Evolutionary conservation across 352 stramenopile genomes (phyloP).

Genomic region (Peronospora farinosa): DNA sequence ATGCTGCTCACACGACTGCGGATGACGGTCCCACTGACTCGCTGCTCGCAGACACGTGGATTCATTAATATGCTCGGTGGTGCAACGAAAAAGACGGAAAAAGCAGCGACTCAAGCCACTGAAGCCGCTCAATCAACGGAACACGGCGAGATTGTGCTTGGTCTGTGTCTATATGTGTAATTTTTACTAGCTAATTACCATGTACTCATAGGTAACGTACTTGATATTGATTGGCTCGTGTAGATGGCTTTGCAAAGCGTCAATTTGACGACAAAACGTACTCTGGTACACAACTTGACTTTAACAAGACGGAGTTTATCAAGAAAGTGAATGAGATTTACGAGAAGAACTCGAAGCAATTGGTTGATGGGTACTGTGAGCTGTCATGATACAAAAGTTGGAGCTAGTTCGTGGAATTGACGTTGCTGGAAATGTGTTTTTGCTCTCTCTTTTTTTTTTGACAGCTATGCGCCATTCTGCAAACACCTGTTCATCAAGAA

Average conservation of each 20-base stretch:
- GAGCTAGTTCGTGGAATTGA: too few relatives aligned
- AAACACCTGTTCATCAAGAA: conserved; percentile 98
- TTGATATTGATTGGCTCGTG: background rate
- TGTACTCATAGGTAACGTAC: background rate
- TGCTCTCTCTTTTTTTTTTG: too few relatives aligned
- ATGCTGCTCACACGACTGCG: conserved; percentile 50
- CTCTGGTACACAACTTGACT: conserved; percentile 61
- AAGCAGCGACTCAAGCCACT: conserved; percentile 17
- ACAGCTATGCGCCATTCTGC: conserved; percentile 96
- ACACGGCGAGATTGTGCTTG: conserved; percentile 47
- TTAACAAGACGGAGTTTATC: conserved; percentile 71
- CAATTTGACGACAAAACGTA: conserved; percentile 83
- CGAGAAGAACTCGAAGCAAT: conserved; percentile 43
- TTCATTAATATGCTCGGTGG: conserved; percentile 38
- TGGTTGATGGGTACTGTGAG: conserved; percentile 54
- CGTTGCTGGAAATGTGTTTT: too few relatives aligned
- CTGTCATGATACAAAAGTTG: background rate
- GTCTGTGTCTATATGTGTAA: conserved; percentile 18
- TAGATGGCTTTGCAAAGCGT: conserved; percentile 76
- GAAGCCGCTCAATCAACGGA: conserved; percentile 26
- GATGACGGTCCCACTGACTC: conserved; percentile 8
- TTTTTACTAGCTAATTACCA: too few relatives aligned
- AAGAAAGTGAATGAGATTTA: conserved; percentile 83
- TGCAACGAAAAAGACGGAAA: conserved; percentile 32
- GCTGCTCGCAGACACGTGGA: conserved; percentile 25